Evolutionary conservation across 495 filamentous ascomycete genomes (phyloP).

Genomic region (Penicillium taxi): DNA sequence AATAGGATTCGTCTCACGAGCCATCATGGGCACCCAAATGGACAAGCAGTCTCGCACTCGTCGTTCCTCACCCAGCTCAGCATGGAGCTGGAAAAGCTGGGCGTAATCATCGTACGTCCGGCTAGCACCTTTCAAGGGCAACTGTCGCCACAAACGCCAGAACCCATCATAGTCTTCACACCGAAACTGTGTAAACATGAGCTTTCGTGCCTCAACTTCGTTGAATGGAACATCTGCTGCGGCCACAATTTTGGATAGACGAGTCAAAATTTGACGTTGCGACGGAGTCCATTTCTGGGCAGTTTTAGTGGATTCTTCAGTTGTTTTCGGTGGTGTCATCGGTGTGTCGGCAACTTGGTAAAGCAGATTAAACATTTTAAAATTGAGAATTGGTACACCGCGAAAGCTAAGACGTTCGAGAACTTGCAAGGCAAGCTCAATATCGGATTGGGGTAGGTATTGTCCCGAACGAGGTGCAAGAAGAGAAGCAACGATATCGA

Average conservation of each 20-base stretch:
- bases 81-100: slow-evolving; percentile 46
- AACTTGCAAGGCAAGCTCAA: slow-evolving; percentile 37
- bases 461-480: slow-evolving; percentile 18
- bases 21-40: slow-evolving; percentile 50
- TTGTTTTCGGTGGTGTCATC: slow-evolving; percentile 7
- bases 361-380: slow-evolving; percentile 38
- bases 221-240: slow-evolving; percentile 38
- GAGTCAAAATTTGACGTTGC: slow-evolving; percentile 12
- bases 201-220: slow-evolving; percentile 36
- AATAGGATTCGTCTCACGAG: slow-evolving; percentile 48
- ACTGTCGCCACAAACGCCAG: slow-evolving; percentile 54
- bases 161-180: slow-evolving; percentile 46
- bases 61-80: slow-evolving; percentile 35
- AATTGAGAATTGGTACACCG: slow-evolving; percentile 35
- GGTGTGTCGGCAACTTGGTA: slow-evolving; percentile 24
- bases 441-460: slow-evolving; percentile 20
- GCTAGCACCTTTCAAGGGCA: slow-evolving; percentile 39
- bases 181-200: slow-evolving; percentile 36
- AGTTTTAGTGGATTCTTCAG: slow-evolving; percentile 1
- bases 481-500: slow-evolving; percentile 30
- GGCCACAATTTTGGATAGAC: slow-evolving; percentile 25
- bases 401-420: slow-evolving; percentile 38
- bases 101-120: slow-evolving; percentile 51
- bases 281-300: slow-evolving; percentile 7
- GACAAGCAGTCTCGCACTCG: slow-evolving; percentile 44